Conservation (phyloP, 768 basidiomycete species). For the Tulasnella sp. region DNA sequence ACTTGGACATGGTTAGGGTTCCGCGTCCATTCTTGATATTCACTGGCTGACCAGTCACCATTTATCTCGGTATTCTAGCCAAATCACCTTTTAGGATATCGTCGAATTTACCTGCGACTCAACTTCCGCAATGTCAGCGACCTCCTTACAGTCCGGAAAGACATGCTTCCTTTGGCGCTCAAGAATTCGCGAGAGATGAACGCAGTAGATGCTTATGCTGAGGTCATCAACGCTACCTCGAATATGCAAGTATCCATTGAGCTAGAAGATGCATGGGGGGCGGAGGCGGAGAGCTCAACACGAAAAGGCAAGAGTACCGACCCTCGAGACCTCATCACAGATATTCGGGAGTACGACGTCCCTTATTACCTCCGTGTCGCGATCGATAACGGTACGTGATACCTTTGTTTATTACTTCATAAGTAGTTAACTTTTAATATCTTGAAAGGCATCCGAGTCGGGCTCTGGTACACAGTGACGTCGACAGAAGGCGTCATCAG, state of each 20-base stretch:
- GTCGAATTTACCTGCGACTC: constrained; percentile 76
- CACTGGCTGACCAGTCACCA: background rate
- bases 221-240: constrained; percentile 66
- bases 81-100: constrained; percentile 94
- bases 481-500: constrained; percentile 71
- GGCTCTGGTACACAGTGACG: constrained; percentile 90
- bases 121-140: constrained; percentile 91
- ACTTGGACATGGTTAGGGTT: constrained; percentile 55
- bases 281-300: constrained; percentile 29
- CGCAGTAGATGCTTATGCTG: constrained; percentile 95
- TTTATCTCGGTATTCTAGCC: constrained; percentile 34
- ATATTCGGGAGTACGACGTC: constrained; percentile 87
- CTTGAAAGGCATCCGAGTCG: constrained; percentile 71
- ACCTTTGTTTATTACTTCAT: background rate
- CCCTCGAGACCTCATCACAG: constrained; percentile 34
- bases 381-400: constrained; percentile 68
- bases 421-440: background rate
- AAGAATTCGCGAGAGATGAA: constrained; percentile 87
- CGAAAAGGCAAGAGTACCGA: constrained; percentile 47
- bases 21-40: background rate
- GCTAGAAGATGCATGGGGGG: constrained; percentile 43
- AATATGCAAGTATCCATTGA: constrained; percentile 48
- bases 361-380: constrained; percentile 98
- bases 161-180: constrained; percentile 79
- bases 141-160: constrained; percentile 75